Percentiles rank a stretch among this genome's conserved stretches.
phyloP scores from a whole-genome alignment of 257 asterid species.

The Thymus mandschuricus region DNA sequence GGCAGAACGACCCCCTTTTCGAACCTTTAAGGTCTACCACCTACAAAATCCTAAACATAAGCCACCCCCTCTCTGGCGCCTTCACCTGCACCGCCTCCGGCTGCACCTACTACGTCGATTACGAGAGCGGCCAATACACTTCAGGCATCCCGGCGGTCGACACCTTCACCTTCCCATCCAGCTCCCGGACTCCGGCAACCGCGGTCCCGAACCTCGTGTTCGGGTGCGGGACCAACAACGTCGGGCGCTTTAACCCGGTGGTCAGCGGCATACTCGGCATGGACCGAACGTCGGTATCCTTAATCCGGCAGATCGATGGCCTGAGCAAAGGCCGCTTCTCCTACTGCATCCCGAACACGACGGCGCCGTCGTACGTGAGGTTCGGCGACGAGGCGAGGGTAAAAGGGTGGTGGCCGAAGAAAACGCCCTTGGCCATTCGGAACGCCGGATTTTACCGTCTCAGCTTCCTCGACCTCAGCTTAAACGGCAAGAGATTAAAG shows the following conservation, averaged over 20 bases:
- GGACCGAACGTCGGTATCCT: neutral
- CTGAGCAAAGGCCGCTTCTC: neutral
- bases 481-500: neutral
- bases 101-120: neutral
- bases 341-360: neutral
- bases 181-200: neutral
- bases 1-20: constrained; percentile 1
- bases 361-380: constrained; percentile 5
- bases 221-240: too few relatives aligned
- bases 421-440: neutral
- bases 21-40: constrained; percentile 14
- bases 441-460: neutral
- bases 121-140: constrained; percentile 3
- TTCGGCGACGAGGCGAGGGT: neutral
- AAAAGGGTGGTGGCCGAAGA: neutral
- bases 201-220: too few relatives aligned
- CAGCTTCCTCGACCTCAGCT: neutral
- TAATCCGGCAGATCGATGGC: neutral
- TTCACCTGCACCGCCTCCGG: neutral
- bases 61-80: too few relatives aligned
- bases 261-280: constrained; percentile 2
- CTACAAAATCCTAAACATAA: neutral
- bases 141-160: constrained; percentile 4
- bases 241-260: neutral
- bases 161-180: constrained; percentile 10